Evolutionary conservation across 768 basidiomycete species (phyloP), one percentile per base, ranked within the genome.

Genomic region (Termitomyces sp.): DNA sequence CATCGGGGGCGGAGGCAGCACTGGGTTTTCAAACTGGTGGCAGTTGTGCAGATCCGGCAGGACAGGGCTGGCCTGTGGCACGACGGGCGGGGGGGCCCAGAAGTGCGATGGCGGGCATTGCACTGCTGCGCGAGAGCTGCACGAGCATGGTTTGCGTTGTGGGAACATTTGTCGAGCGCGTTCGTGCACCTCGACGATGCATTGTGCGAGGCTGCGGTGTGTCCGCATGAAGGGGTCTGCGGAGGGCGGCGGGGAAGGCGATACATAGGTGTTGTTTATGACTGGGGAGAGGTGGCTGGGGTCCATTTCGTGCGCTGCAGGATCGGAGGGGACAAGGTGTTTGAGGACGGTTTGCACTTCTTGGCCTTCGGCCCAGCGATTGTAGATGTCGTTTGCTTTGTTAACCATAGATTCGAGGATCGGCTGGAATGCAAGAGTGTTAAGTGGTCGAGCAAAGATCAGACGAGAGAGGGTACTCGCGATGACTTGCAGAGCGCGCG

Each of bases 371-470:
- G 70, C 70, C 79, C 79, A 81, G 2, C 74, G 71, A 50, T 70
- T 70, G 60, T 78, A 78, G 46, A 77, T 77, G 61, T 74, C 68
- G 56, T 74, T 78, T n/a, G 79, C 73, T 58, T 77, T 79, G 54
- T 73, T 75, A 49, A 79, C 74, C 76, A 79, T 77, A 1, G 72
- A 70, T 60, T 79, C 77, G 43, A 79, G 66, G 26, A 77, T 71
- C 12, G 77, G 77, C 78, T 80, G 44, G 28, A 40, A 44, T n/a
- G 24, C 6, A 7, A 26, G 5, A 2, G 7, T 32, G 8, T 3
- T 43, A 2, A 37, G 12, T 45, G 24, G 24, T 21, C 14, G 35
- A 42, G 21, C 15, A 7, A 52, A 15, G 53, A 45, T 41, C 52
- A 56, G 34, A 55, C 21, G 46, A 43, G 45, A 17, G 4, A 34